phyloP scores from a whole-genome alignment of 441 rosid genomes.

The Pelargonium fulgidum region DNA sequence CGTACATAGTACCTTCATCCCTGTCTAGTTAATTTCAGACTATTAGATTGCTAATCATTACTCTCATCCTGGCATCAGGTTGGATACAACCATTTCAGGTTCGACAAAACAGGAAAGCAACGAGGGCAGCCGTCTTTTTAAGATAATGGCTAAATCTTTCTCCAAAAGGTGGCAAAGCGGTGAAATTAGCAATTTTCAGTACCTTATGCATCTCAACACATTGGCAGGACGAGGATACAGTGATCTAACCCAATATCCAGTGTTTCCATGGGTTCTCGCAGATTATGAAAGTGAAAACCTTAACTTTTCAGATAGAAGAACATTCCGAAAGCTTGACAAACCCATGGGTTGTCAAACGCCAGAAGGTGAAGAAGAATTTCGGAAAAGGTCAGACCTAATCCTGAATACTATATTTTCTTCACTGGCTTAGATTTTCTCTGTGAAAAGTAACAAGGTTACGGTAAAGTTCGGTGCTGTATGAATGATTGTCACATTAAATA shows the following conservation, averaged over 20 bases:
- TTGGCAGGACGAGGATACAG: conserved; percentile 99
- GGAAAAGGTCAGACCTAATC: conserved; percentile 56
- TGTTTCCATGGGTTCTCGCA: conserved; percentile 99
- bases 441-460: background rate
- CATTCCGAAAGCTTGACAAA: conserved; percentile 91
- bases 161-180: conserved; percentile 99
- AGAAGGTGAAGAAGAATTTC: conserved; percentile 97
- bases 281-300: conserved; percentile 93
- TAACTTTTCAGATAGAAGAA: conserved; percentile 74
- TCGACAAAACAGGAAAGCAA: conserved; percentile 84
- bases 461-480: background rate
- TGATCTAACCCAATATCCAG: conserved; percentile 99
- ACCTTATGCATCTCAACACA: conserved; percentile 99
- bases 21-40: conserved; percentile 16
- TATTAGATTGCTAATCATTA: conserved; percentile 20
- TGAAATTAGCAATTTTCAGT: conserved; percentile 99
- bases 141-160: conserved; percentile 89
- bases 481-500: background rate
- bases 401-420: background rate
- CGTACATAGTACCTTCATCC: background rate
- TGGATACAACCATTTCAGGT: conserved; percentile 97
- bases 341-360: conserved; percentile 99
- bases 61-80: conserved; percentile 43
- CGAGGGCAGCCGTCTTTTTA: conserved; percentile 95
- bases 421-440: background rate